These are phyloP conservation scores for Cicer pinnatifidum DNA, from an alignment of 306 rosid genomes.

Conservation along the genomic window DNA sequence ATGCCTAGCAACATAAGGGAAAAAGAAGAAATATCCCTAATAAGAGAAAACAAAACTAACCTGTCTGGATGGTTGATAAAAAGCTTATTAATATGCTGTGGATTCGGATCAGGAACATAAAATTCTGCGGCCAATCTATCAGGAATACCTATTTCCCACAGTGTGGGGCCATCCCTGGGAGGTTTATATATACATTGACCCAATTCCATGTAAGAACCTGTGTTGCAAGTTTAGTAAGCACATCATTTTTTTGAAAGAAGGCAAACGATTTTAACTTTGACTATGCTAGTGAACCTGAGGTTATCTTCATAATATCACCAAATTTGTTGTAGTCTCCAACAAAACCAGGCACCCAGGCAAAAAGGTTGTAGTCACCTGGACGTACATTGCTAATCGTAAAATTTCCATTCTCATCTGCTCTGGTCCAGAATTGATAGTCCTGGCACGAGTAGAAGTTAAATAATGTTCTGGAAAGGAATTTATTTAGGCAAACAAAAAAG, in stretches of 20 bases:
- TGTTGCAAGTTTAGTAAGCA: conserved; percentile 37
- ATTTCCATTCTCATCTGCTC: conserved; percentile 66
- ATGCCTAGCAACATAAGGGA: not conserved
- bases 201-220: conserved; percentile 62
- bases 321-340: conserved; percentile 69
- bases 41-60: conserved; percentile 47
- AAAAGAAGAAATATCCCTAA: conserved; percentile 8
- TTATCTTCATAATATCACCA: conserved; percentile 54
- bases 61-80: conserved; percentile 79
- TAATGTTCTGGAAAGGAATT: conserved; percentile 11
- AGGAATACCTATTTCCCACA: conserved; percentile 95
- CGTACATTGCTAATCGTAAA: conserved; percentile 60
- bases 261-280: conserved; percentile 39
- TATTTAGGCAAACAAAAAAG: not conserved
- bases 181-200: conserved; percentile 73
- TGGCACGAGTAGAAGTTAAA: conserved; percentile 46
- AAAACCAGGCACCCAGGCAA: conserved; percentile 81
- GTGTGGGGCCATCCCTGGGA: conserved; percentile 82
- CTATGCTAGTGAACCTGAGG: conserved; percentile 58
- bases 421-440: conserved; percentile 93
- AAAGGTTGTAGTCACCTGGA: conserved; percentile 66
- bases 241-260: conserved; percentile 10
- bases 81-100: conserved; percentile 61
- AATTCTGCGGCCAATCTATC: conserved; percentile 82
- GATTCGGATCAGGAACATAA: conserved; percentile 80